Conservation (phyloP, 2,329 filamentous ascomycete species). For the Rhytidhysteron rufulum region DNA sequence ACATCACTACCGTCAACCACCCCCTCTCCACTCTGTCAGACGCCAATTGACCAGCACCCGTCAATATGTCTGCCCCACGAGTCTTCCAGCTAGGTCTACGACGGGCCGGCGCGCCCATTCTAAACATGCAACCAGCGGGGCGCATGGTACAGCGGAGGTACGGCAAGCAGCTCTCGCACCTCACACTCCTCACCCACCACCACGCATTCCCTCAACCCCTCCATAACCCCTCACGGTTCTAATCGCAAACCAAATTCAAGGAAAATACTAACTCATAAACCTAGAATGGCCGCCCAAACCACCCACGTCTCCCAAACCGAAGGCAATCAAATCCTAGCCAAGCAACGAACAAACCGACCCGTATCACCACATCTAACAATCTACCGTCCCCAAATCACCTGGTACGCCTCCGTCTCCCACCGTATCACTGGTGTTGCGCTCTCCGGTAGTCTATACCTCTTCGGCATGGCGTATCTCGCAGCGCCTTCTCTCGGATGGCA, state of each 20-base stretch:
- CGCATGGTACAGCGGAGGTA: constrained; percentile 49
- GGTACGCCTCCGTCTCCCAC: constrained; percentile 71
- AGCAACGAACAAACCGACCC: constrained; percentile 77
- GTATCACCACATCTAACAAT: constrained; percentile 80
- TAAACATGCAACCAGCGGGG: constrained; percentile 37
- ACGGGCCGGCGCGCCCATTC: constrained; percentile 38
- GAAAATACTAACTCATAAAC: no score
- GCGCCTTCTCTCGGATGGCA: constrained; percentile 73
- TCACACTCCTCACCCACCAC: not conserved
- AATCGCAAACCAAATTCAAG: constrained; percentile 4
- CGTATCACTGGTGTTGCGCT: constrained; percentile 78
- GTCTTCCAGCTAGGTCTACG: constrained; percentile 43
- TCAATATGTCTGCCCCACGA: constrained; percentile 43
- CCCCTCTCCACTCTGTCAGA: constrained; percentile 16
- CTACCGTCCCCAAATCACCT: constrained; percentile 85
- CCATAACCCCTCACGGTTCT: constrained; percentile 9
- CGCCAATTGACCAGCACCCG: constrained; percentile 15
- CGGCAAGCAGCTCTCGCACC: constrained; percentile 8
- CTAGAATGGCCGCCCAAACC: constrained; percentile 54
- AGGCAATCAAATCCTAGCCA: constrained; percentile 64
- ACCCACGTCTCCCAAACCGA: constrained; percentile 54
- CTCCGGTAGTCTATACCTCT: constrained; percentile 73
- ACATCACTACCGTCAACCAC: constrained; percentile 26
- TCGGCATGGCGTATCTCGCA: constrained; percentile 74
- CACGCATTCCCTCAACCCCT: not conserved